A percentile compares a stretch with the other conserved stretches of the same genome.
phyloP scores from a whole-genome alignment of 2,329 filamentous ascomycete species.

The Talaromyces sp. region DNA sequence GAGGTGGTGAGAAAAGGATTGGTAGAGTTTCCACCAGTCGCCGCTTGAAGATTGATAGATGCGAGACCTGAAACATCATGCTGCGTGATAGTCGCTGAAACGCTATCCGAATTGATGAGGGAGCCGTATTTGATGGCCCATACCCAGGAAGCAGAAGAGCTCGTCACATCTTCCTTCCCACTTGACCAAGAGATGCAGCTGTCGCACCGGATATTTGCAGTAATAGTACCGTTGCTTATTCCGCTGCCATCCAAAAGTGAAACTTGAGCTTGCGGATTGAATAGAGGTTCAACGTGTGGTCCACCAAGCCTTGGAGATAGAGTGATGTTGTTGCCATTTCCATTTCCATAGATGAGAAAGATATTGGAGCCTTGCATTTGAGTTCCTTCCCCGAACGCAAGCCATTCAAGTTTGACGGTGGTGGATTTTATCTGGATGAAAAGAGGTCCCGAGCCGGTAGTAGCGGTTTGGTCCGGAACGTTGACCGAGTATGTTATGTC shows the following conservation, averaged over 20 bases:
- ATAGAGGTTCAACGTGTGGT: conserved; percentile 50
- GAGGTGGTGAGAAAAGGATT: conserved; percentile 24
- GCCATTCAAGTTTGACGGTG: conserved; percentile 43
- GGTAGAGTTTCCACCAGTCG: conserved; percentile 24
- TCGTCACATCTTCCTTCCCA: conserved; percentile 20
- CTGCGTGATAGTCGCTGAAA: conserved; percentile 21
- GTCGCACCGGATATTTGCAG: conserved; percentile 54
- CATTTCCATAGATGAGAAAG: conserved; percentile 58
- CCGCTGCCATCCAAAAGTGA: conserved; percentile 60
- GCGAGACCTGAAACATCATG: conserved; percentile 27
- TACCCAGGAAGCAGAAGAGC: conserved; percentile 27
- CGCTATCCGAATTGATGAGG: conserved; percentile 23
- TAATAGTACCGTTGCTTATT: conserved; percentile 51
- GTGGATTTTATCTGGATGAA: conserved; percentile 59
- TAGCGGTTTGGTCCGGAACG: conserved; percentile 51
- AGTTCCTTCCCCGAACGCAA: conserved; percentile 56
- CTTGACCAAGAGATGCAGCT: conserved; percentile 26
- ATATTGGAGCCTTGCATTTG: conserved; percentile 58
- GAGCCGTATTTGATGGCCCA: conserved; percentile 28
- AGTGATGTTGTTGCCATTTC: conserved; percentile 59
- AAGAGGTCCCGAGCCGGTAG: conserved; percentile 53
- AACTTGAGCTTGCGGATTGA: conserved; percentile 45
- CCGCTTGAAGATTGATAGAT: conserved; percentile 24
- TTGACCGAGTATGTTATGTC: conserved; percentile 49
- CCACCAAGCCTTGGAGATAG: conserved; percentile 55